These are phyloP conservation scores for Glycine latifolia DNA, from an alignment of 306 rosid species.

Conservation along the genomic window DNA sequence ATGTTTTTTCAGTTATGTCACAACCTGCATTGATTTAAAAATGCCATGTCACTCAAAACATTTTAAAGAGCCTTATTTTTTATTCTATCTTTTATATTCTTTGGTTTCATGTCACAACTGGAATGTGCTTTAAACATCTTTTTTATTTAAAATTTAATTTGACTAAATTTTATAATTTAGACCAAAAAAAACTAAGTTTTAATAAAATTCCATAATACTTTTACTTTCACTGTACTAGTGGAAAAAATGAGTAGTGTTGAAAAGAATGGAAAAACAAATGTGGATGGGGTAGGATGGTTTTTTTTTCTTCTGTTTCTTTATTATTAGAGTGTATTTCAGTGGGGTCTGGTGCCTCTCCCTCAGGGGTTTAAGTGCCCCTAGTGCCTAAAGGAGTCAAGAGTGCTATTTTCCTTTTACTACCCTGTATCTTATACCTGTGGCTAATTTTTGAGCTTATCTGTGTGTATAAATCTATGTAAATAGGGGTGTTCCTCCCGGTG, in stretches of 20 bases:
- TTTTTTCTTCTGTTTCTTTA: no score
- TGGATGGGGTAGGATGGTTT: not conserved
- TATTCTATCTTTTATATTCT: not conserved
- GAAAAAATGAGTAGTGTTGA: not conserved
- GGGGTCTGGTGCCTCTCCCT: no score
- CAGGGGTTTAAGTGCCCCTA: no score
- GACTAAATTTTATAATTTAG: not conserved
- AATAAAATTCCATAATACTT: not conserved
- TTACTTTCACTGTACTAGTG: not conserved
- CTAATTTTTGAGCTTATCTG: not conserved
- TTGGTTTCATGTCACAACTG: no score
- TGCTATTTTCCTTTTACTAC: not conserved
- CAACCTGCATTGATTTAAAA: not conserved
- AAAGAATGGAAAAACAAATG: not conserved
- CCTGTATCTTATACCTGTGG: not conserved
- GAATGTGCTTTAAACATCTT: no score
- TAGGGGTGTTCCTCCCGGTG: slow-evolving; percentile 91
- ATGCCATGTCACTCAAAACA: not conserved
- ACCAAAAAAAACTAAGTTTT: not conserved
- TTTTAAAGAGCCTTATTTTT: not conserved
- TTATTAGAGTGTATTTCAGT: not conserved
- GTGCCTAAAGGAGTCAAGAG: not conserved
- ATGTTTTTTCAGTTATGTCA: not conserved
- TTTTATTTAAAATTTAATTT: not conserved
- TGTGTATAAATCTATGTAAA: slow-evolving; percentile 27